Evolutionary conservation across 2,329 filamentous ascomycete species (phyloP).

Genomic region (Colletotrichum orbiculare): DNA sequence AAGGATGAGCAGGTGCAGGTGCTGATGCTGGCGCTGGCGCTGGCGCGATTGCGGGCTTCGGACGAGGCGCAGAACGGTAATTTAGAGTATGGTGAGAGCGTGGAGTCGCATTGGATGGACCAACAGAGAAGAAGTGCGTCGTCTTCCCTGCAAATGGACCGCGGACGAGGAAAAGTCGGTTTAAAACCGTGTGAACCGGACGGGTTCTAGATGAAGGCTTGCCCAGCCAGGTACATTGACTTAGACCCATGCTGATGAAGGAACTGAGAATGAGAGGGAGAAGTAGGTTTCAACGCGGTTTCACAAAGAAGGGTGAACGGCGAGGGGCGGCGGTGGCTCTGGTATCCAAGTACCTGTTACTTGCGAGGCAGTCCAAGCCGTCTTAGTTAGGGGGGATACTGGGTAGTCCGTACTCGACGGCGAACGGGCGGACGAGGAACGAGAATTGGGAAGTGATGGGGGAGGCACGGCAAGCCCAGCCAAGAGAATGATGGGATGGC

Average conservation of each 20-base stretch:
- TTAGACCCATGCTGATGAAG: conserved; percentile 32
- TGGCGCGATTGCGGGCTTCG: conserved; percentile 15
- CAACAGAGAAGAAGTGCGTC: conserved; percentile 31
- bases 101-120: conserved; percentile 35
- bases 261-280: conserved; percentile 35
- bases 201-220: conserved; percentile 29
- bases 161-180: conserved; percentile 49
- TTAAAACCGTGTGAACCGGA: conserved; percentile 42
- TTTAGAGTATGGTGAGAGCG: conserved; percentile 36
- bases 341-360: conserved; percentile 30
- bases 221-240: conserved; percentile 33
- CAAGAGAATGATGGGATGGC: conserved; percentile 29
- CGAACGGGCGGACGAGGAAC: conserved; percentile 31
- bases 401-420: conserved; percentile 14
- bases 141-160: conserved; percentile 35
- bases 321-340: conserved; percentile 18
- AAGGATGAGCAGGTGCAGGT: conserved; percentile 1
- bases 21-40: conserved; percentile 2
- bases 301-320: conserved; percentile 30
- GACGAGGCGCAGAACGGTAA: conserved; percentile 31
- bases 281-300: conserved; percentile 35
- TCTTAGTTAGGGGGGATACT: conserved; percentile 3
- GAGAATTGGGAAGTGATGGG: conserved; percentile 23
- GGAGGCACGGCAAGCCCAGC: conserved; percentile 4
- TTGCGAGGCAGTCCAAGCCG: conserved; percentile 12